Evolutionary conservation across 2,329 filamentous ascomycete species (phyloP), one percentile per base, ranked within the genome.

Genomic region (Fusarium verticillioides): DNA sequence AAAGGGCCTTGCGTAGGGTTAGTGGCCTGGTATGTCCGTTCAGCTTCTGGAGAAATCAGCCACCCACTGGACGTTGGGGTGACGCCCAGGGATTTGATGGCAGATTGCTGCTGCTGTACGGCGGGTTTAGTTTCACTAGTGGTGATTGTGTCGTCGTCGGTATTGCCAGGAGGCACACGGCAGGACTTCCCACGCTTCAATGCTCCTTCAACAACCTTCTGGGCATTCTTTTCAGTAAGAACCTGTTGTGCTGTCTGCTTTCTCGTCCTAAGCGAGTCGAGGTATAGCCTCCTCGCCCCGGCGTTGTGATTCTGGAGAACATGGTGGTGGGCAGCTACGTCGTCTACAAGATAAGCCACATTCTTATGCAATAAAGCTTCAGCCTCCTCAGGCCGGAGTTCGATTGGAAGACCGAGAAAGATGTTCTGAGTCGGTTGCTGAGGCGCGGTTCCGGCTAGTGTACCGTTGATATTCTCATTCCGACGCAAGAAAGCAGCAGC

Each of bases 381-480:
- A 8, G 92, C 95, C 85, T 99, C 96, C 83, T 98, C 96, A 4
- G 94, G 92, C 85, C 96, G 94, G 49, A 99, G 87, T 85, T 98
- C 93, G 32, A 98, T 84, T 6, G 96, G 96, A 56, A 98, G 84
- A 50, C 95, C 94, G 66, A 96, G 89, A 80, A 98, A 98, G 65
- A 97, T 89, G 83, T 97, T 98, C 83, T 99, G 96, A 77, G 97
- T 96, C 10, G 95, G 95, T 64, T 94, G 92, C 83, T 98, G 95
- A 4, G 96, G 96, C 36, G 97, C 90, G 12, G 94, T 95, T 64
- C 96, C 96, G 67, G 94, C 91, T 62, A 97, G 87, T 37, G 96
- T 92, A 72, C 95, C 95, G 79, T 93, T 95, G 77, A 97, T 94
- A 81, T 94, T 91, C 84, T 97, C 89, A 77, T 90, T 86, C 70